Conservation (phyloP, 2,329 filamentous ascomycete species). For the Malbranchea cinnamomea region DNA sequence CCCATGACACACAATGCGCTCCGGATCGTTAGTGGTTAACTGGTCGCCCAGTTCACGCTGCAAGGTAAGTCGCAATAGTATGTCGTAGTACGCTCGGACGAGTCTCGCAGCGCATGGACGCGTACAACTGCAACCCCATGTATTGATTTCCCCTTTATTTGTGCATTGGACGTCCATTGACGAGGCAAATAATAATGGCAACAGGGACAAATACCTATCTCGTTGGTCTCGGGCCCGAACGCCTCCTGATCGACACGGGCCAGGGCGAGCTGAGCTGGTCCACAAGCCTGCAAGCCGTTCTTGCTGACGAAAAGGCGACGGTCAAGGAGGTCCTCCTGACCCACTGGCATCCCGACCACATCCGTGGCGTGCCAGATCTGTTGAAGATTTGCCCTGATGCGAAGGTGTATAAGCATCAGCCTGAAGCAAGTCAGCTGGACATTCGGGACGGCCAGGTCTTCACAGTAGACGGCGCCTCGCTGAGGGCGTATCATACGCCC, state of each 20-base stretch:
- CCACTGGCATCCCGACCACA: slow-evolving; percentile 86
- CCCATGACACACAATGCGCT: neutral
- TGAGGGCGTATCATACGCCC: slow-evolving; percentile 51
- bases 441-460: slow-evolving; percentile 43
- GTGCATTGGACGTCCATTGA: too few species aligned
- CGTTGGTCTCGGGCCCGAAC: slow-evolving; percentile 54
- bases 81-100: neutral
- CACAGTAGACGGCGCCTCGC: slow-evolving; percentile 37
- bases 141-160: neutral
- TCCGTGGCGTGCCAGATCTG: slow-evolving; percentile 58
- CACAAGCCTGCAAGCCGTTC: slow-evolving; percentile 44
- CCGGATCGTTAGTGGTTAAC: neutral
- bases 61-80: slow-evolving; percentile 39
- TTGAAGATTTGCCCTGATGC: slow-evolving; percentile 40
- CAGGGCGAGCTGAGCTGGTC: slow-evolving; percentile 66
- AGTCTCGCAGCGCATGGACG: neutral
- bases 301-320: slow-evolving; percentile 51
- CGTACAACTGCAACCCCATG: too few species aligned
- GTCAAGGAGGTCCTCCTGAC: slow-evolving; percentile 64
- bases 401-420: slow-evolving; percentile 50
- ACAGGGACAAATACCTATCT: slow-evolving; percentile 84
- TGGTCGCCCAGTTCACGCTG: slow-evolving; percentile 43
- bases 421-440: slow-evolving; percentile 33
- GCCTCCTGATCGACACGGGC: slow-evolving; percentile 79
- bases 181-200: too few species aligned